Evolutionary conservation across 768 basidiomycete genomes (phyloP).

Genomic region (Multifurca ochricompacta): DNA sequence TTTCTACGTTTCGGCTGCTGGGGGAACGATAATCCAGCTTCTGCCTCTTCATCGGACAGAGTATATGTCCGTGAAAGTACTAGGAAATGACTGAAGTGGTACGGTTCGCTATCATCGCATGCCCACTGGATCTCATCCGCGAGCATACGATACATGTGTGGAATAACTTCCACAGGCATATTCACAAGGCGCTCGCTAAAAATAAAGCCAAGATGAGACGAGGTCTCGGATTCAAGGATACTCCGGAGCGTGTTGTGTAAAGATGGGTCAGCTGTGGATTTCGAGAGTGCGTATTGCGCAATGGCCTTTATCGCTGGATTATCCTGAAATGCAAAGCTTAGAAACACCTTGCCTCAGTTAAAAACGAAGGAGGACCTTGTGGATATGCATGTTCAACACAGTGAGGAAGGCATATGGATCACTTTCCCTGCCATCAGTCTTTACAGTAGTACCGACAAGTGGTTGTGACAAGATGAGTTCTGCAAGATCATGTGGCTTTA

Average conservation of each 20-base stretch:
- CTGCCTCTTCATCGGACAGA: conserved; percentile 55
- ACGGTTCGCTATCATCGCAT: conserved; percentile 57
- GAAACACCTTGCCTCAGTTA: neutral
- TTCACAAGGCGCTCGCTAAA: conserved; percentile 87
- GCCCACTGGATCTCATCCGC: conserved; percentile 74
- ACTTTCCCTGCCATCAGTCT: conserved; percentile 82
- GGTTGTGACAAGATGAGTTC: conserved; percentile 74
- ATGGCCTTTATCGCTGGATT: conserved; percentile 65
- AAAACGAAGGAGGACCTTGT: conserved; percentile 39
- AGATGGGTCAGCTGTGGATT: conserved; percentile 40
- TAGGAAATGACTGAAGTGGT: conserved; percentile 64
- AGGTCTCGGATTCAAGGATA: conserved; percentile 36
- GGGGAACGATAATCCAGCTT: conserved; percentile 26
- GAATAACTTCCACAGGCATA: conserved; percentile 90
- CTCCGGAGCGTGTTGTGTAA: conserved; percentile 48
- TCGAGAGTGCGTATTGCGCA: conserved; percentile 58
- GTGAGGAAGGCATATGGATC: conserved; percentile 89
- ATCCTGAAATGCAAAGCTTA: conserved; percentile 38
- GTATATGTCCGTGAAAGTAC: conserved; percentile 76
- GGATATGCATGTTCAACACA: conserved; percentile 67
- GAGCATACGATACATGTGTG: conserved; percentile 90
- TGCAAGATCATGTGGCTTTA: conserved; percentile 67
- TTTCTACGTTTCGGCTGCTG: conserved; percentile 38
- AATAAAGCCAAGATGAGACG: conserved; percentile 69
- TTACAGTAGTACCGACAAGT: conserved; percentile 79